Conservation (phyloP, 306 rosid species). For the Malus fusca region DNA sequence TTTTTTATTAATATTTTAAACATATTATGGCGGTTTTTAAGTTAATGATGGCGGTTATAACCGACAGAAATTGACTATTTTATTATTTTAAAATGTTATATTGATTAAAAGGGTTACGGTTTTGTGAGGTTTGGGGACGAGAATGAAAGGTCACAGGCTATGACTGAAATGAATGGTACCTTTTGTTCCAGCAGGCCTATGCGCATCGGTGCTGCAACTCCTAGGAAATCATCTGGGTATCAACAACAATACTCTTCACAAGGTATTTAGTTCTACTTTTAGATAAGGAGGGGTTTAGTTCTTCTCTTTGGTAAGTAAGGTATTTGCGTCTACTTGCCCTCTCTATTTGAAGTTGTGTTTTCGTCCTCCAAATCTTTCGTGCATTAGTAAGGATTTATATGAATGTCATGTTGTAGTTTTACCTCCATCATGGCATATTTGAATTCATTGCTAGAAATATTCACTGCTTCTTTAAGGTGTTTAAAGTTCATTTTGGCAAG, state of each 20-base stretch:
- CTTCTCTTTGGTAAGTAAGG: not conserved
- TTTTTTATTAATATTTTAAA: too few relatives aligned
- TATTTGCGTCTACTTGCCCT: conserved; percentile 7
- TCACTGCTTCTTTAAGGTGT: not conserved
- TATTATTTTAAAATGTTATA: too few relatives aligned
- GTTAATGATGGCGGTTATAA: too few relatives aligned
- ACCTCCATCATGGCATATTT: too few relatives aligned
- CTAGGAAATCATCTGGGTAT: conserved; percentile 84
- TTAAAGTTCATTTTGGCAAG: not conserved
- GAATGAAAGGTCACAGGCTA: conserved; percentile 69
- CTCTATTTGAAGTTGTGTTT: conserved; percentile 3
- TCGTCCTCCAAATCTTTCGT: not conserved
- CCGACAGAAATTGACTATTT: too few relatives aligned
- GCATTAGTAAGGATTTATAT: not conserved
- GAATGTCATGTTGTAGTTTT: not conserved
- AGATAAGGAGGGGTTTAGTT: not conserved
- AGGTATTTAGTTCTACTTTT: conserved; percentile 33
- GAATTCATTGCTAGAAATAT: not conserved
- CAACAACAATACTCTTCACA: conserved; percentile 45
- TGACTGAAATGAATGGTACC: conserved; percentile 81
- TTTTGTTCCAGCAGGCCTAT: conserved; percentile 91
- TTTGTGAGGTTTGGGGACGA: conserved; percentile 97
- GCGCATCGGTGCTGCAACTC: conserved; percentile 97
- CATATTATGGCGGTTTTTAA: too few relatives aligned
- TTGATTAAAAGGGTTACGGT: conserved; percentile 95